Percentiles rank a stretch among this genome's conserved stretches.
These are phyloP conservation scores for Cornus suecica DNA, from an alignment of 148 eudicot species.

Conservation along the genomic window DNA sequence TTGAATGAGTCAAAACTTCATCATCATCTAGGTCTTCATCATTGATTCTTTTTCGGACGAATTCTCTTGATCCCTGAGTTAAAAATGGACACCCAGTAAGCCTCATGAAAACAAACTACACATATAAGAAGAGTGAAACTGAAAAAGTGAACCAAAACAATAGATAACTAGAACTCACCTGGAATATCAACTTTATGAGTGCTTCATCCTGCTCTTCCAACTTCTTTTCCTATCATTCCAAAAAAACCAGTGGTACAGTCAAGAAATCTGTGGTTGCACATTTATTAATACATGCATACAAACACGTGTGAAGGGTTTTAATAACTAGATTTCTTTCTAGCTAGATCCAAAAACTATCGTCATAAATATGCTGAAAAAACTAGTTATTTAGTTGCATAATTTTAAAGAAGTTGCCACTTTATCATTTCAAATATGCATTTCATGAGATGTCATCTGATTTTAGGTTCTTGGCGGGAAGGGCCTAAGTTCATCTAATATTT, in stretches of 20 bases:
- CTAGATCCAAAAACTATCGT: no score
- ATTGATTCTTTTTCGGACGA: constrained; percentile 41
- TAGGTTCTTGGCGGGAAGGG: no score
- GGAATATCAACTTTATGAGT: constrained; percentile 64
- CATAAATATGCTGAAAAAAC: no score
- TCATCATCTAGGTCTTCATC: constrained; percentile 80
- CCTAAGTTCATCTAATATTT: no score
- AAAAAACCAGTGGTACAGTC: neutral
- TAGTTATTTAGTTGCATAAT: no score
- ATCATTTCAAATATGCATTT: no score
- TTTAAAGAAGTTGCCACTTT: no score
- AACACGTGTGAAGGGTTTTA: no score
- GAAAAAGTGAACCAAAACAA: neutral
- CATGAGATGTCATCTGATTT: no score
- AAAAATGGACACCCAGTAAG: constrained; percentile 6
- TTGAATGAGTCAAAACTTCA: constrained; percentile 31
- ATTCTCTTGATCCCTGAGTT: constrained; percentile 52
- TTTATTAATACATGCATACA: no score
- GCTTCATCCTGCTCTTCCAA: constrained; percentile 91
- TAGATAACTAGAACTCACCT: constrained; percentile 35
- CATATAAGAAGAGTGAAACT: neutral
- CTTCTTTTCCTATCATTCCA: constrained; percentile 44
- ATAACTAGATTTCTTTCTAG: no score
- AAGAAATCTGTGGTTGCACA: neutral
- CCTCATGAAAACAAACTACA: neutral